Evolutionary conservation across 352 stramenopile species (phyloP).

Genomic region (Phytopythium montanum): DNA sequence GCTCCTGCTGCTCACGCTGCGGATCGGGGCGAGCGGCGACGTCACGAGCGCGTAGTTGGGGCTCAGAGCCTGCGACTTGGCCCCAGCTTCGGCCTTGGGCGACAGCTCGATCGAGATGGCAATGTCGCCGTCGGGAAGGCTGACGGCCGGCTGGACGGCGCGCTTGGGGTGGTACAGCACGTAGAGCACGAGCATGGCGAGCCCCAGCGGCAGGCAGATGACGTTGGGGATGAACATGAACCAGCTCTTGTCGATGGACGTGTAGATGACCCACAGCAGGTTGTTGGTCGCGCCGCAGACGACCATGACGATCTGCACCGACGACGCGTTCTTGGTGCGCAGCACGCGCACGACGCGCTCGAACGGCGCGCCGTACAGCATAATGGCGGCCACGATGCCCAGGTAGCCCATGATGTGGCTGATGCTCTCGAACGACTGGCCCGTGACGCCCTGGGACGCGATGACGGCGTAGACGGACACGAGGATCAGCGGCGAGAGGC

Average conservation of each 20-base stretch:
- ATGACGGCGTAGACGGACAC: constrained; percentile 43
- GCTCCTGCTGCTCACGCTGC: constrained; percentile 10
- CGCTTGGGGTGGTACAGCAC: constrained; percentile 35
- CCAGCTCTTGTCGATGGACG: constrained; percentile 36
- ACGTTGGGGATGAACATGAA: constrained; percentile 49
- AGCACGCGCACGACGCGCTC: constrained; percentile 39
- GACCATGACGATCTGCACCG: constrained; percentile 49
- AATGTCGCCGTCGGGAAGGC: constrained; percentile 15
- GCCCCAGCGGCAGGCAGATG: constrained; percentile 30
- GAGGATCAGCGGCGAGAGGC: constrained; percentile 15
- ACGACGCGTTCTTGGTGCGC: constrained; percentile 33
- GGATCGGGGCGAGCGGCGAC: constrained; percentile 19
- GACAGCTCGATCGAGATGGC: constrained; percentile 25
- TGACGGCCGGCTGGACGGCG: constrained; percentile 9
- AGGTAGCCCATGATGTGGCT: constrained; percentile 31
- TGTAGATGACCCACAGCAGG: constrained; percentile 43
- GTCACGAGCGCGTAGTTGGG: constrained; percentile 20
- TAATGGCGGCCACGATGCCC: constrained; percentile 25
- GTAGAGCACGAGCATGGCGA: constrained; percentile 37
- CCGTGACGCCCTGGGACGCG: constrained; percentile 23
- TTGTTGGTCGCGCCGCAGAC: constrained; percentile 38
- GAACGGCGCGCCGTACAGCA: constrained; percentile 36
- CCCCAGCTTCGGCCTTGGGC: constrained; percentile 18
- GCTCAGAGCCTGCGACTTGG: constrained; percentile 14
- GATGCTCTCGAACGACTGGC: constrained; percentile 25